A percentile compares a stretch with the other conserved stretches of the same genome.
phyloP scores from a whole-genome alignment of 805 yeast species.

The Saccharomycopsis lassenensis region DNA sequence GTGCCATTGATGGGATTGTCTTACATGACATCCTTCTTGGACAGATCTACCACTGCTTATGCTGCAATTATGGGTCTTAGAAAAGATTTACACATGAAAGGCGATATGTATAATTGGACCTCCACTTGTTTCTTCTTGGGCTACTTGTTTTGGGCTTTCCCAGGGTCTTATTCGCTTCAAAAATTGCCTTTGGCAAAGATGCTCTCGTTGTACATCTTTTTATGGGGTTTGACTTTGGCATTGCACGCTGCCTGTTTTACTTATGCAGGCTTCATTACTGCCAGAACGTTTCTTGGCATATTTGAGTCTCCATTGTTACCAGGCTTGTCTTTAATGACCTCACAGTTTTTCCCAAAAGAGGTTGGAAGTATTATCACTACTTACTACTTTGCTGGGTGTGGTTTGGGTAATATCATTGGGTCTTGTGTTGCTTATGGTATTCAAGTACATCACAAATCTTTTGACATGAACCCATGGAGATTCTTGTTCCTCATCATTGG shows the following conservation, averaged over 20 bases:
- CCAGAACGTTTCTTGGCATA: conserved; percentile 41
- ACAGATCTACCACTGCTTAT: conserved; percentile 40
- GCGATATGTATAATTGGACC: conserved; percentile 38
- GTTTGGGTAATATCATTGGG: conserved; percentile 39
- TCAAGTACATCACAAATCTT: conserved; percentile 28
- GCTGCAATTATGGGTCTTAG: conserved; percentile 43
- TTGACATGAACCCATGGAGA: conserved; percentile 46
- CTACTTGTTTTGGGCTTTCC: conserved; percentile 45
- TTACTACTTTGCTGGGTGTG: conserved; percentile 35
- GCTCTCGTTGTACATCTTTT: conserved; percentile 33
- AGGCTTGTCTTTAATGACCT: conserved; percentile 42
- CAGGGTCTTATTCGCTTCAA: conserved; percentile 38
- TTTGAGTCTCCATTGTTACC: conserved; percentile 47
- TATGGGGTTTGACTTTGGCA: conserved; percentile 50
- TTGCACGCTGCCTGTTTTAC: conserved; percentile 36
- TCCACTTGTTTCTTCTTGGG: conserved; percentile 55
- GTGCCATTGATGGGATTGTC: conserved; percentile 40
- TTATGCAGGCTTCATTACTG: conserved; percentile 35
- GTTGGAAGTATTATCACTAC: conserved; percentile 34
- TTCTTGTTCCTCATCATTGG: conserved; percentile 52
- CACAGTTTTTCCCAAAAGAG: conserved; percentile 45
- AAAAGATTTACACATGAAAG: conserved; percentile 34
- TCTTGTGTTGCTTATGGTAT: conserved; percentile 46
- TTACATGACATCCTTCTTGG: conserved; percentile 48
- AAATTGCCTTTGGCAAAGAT: conserved; percentile 45